Evolutionary conservation across 441 rosid genomes (phyloP), one percentile per base, ranked within the genome.

Genomic region (Erodium moschatum): DNA sequence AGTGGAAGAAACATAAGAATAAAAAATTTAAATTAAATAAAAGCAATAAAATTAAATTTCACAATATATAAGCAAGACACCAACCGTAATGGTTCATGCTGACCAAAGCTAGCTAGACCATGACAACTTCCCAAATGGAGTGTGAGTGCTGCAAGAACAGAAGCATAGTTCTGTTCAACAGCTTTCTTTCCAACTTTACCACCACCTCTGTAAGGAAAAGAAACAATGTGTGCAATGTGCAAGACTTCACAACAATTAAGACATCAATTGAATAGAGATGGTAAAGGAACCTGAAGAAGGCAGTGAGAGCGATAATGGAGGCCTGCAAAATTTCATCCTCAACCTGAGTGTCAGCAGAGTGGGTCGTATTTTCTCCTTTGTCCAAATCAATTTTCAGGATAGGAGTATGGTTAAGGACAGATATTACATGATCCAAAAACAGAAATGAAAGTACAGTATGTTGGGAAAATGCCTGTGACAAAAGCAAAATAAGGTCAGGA

Each of bases 61-160:
- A 24, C 27, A 54, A 13, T 29, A 65, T 44, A 54, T 20, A 69
- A 15, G 46, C 15, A 65, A 74, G 56, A 65, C 13, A 75, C 84
- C 72, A 73, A 90, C 99, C 90, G 86, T 78, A 95, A 83, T 70
- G 93, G 93, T 70, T 89, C 99, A 78, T 76, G 91, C 81, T 72
- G 91, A 73, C 97, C 99, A 78, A 85, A 76, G 79, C 85, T 85
- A 72, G 89, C 96, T 69, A 87, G 87, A 73, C 90, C 91, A 77
- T 90, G 97, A 76, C 96, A 91, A 76, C 92, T 91, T 80, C 99
- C 99, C 70, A 95, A 81, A 74, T 91, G 99, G 64, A 91, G 89
- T 73, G 83, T 86, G 66, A 95, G 96, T 72, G 88, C 95, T 66
- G 95, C 88, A 75, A 95, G 89, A 33, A 95, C 97, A 72, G 91